These are phyloP conservation scores for Fomitopsis palustris DNA, from an alignment of 1,284 basidiomycete genomes.

Conservation along the genomic window DNA sequence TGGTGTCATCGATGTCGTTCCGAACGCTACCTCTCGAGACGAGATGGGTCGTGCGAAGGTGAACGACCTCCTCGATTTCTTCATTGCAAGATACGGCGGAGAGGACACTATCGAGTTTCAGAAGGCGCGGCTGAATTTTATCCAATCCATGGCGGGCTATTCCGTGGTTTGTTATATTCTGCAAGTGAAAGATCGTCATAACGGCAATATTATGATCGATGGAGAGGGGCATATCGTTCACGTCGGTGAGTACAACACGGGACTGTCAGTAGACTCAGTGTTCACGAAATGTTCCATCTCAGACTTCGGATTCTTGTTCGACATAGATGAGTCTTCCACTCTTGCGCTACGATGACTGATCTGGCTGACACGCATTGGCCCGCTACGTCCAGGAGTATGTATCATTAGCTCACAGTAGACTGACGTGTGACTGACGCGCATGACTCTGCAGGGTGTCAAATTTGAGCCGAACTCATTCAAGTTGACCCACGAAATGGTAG, in stretches of 20 bases:
- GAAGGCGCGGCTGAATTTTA: slow-evolving; percentile 91
- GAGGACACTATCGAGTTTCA: slow-evolving; percentile 91
- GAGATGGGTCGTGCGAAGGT: slow-evolving; percentile 99
- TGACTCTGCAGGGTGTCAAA: slow-evolving; percentile 75
- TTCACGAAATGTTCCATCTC: slow-evolving; percentile 1
- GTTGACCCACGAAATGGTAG: slow-evolving; percentile 96
- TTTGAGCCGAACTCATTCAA: slow-evolving; percentile 98
- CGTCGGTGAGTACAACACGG: slow-evolving; percentile 58
- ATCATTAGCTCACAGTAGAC: background rate
- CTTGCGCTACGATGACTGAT: slow-evolving; percentile 2
- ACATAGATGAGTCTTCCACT: slow-evolving; percentile 80
- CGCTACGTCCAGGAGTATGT: slow-evolving; percentile 39
- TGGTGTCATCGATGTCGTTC: slow-evolving; percentile 98
- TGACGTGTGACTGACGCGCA: background rate
- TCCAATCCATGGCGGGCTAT: slow-evolving; percentile 99
- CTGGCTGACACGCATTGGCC: slow-evolving; percentile 20
- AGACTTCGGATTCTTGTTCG: slow-evolving; percentile 99
- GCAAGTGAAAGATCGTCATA: slow-evolving; percentile 97
- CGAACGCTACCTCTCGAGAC: slow-evolving; percentile 96
- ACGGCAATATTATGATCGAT: slow-evolving; percentile 99
- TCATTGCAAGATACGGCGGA: slow-evolving; percentile 91
- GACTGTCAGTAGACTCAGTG: background rate
- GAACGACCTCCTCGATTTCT: slow-evolving; percentile 94
- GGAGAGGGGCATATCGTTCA: slow-evolving; percentile 95
- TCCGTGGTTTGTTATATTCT: slow-evolving; percentile 98